Evolutionary conservation across 2,329 filamentous ascomycete genomes (phyloP).

Genomic region (Phyllosticta citrichinensis): DNA sequence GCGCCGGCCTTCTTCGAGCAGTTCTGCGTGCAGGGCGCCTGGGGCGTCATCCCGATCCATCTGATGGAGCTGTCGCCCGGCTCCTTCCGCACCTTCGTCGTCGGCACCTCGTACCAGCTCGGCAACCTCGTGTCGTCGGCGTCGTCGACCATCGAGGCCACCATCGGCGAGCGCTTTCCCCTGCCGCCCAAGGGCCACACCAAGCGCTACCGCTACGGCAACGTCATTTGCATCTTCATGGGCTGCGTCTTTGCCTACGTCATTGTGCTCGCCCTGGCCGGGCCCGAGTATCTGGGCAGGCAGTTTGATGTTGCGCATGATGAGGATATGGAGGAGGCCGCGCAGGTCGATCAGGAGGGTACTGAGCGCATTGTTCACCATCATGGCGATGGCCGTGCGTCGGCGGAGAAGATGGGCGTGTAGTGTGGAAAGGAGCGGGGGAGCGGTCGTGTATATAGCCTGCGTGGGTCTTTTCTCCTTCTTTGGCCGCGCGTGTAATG

Average conservation of each 20-base stretch:
- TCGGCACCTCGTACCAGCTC: slow-evolving; percentile 65
- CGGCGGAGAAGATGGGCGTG: neutral
- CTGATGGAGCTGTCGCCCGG: slow-evolving; percentile 68
- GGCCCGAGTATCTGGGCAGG: slow-evolving; percentile 39
- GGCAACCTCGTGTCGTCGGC: slow-evolving; percentile 64
- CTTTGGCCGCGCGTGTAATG: too few species aligned
- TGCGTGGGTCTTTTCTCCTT: neutral
- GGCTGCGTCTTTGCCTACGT: slow-evolving; percentile 62
- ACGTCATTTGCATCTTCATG: slow-evolving; percentile 88
- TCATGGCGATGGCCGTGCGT: neutral
- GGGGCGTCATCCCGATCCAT: slow-evolving; percentile 41
- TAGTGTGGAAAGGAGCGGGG: neutral
- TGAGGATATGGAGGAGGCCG: slow-evolving; percentile 23
- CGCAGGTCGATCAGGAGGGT: slow-evolving; percentile 11
- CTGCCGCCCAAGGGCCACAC: slow-evolving; percentile 42
- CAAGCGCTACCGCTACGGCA: slow-evolving; percentile 51
- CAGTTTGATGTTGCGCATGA: slow-evolving; percentile 24
- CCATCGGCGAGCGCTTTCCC: slow-evolving; percentile 64
- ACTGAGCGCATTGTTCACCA: slow-evolving; percentile 8
- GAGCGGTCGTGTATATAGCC: neutral
- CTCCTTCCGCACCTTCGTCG: slow-evolving; percentile 62
- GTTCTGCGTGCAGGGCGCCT: slow-evolving; percentile 29
- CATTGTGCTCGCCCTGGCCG: slow-evolving; percentile 53
- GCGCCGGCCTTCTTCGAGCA: slow-evolving; percentile 73
- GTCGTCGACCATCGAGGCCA: slow-evolving; percentile 66